Evolutionary conservation across 140 eudicot species (phyloP).

Genomic region (Senecio squalidus): DNA sequence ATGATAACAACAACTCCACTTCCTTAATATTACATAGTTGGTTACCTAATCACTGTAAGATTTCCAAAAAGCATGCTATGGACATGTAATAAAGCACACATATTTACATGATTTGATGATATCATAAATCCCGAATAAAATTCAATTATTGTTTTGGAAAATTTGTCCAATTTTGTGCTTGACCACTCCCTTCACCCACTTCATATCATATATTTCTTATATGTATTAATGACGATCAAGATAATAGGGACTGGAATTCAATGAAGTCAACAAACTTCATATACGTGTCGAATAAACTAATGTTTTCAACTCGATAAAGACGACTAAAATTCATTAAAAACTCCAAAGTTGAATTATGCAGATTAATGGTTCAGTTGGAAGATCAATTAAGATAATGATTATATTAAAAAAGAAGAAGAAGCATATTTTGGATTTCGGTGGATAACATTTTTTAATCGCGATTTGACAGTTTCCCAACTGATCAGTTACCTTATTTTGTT

Average conservation of each 20-base stretch:
- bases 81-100: background rate
- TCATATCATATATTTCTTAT: no score
- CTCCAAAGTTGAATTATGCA: background rate
- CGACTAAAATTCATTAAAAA: background rate
- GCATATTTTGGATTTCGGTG: background rate
- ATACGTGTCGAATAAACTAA: background rate
- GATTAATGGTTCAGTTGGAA: background rate
- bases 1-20: no score
- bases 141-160: background rate
- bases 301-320: background rate
- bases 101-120: background rate
- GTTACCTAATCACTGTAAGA: background rate
- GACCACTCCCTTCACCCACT: background rate
- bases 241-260: no score
- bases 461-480: no score
- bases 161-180: background rate
- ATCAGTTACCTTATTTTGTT: no score
- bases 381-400: constrained; percentile 1
- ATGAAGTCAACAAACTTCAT: no score
- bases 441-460: background rate
- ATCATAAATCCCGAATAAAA: background rate
- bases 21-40: no score
- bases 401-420: background rate
- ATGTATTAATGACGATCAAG: no score
- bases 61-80: background rate